phyloP scores from a whole-genome alignment of 2,329 filamentous ascomycete genomes.

The Phaeophleospora eucalypticola region DNA sequence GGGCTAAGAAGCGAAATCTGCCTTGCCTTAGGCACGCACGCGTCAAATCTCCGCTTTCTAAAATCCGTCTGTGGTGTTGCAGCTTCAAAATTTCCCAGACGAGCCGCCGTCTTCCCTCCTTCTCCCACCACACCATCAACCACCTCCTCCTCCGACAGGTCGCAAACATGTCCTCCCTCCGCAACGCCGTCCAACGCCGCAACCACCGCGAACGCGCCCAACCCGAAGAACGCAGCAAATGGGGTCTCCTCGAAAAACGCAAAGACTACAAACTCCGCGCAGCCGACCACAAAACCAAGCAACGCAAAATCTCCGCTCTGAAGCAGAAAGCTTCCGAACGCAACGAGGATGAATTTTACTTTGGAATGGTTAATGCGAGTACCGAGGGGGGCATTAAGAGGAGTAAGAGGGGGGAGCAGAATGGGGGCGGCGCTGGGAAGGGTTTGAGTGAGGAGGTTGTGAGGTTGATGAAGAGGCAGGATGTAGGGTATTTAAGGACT shows the following conservation, averaged over 20 bases:
- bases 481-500: slow-evolving; percentile 58
- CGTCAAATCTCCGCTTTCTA: neutral
- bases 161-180: slow-evolving; percentile 52
- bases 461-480: slow-evolving; percentile 62
- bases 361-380: slow-evolving; percentile 57
- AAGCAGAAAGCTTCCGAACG: slow-evolving; percentile 57
- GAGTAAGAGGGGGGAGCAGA: slow-evolving; percentile 44
- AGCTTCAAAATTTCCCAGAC: slow-evolving; percentile 8
- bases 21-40: neutral
- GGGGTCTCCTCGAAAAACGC: slow-evolving; percentile 92
- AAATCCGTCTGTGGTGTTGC: neutral
- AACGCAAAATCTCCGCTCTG: slow-evolving; percentile 55
- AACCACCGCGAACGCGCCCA: slow-evolving; percentile 89
- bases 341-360: slow-evolving; percentile 64
- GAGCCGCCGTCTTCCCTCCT: slow-evolving; percentile 1
- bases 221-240: slow-evolving; percentile 74
- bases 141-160: neutral
- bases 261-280: slow-evolving; percentile 71
- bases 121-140: slow-evolving; percentile 1
- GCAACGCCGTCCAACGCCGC: slow-evolving; percentile 68
- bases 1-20: too few species aligned
- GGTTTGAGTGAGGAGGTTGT: slow-evolving; percentile 54
- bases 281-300: slow-evolving; percentile 60
- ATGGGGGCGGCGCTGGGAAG: slow-evolving; percentile 30
- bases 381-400: slow-evolving; percentile 46